Evolutionary conservation across 768 basidiomycete genomes (phyloP), one percentile per base, ranked within the genome.

Genomic region (Serendipita indica): DNA sequence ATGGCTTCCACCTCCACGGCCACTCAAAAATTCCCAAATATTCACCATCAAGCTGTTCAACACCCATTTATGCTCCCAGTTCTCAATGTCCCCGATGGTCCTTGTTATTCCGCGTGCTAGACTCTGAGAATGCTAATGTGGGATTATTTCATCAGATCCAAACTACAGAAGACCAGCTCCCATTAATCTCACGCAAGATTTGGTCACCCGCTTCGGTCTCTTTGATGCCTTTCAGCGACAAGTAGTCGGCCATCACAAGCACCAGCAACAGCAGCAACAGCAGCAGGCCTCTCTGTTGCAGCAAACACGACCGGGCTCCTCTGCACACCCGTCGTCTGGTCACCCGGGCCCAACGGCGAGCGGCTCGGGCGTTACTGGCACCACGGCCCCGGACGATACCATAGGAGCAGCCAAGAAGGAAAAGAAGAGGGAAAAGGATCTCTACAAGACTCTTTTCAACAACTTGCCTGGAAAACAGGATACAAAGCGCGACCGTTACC

Each of bases 161-260:
- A 54, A 54, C 32, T 54, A 54, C 32, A 20, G 49, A 12, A 27
- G 10, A 20, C 49, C 49, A 25, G 49, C 49, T 1, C 49, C 49
- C 7, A 54, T 54, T 22, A 16, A n/a, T 18, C 49, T 54, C 25
- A 54, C 49, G 22, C 16, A 33, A 18, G 49, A 54, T 18, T 33
- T 54, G 25, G 32, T 54, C 49, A 25, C 49, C 4, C 49, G 30
- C 4, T 54, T 54, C 32, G 49, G 49, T 7, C 32, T 54, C 25
- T 54, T 54, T 54, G 49, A 54, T 54, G 49, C 49, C 16, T 54
- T 54, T 30, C 49, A 54, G 30, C 22, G 49, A 18, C 49, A 54
- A 33, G 49, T 54, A 4, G 32, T 54, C 30, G 49, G 49, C 12
- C 49, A 54, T 28, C 22, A 54, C 25, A 20, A 20, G 22, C n/a